Base-by-base conservation (phyloP, 305 asterid genomes). In the Fraxinus sp. region DNA sequence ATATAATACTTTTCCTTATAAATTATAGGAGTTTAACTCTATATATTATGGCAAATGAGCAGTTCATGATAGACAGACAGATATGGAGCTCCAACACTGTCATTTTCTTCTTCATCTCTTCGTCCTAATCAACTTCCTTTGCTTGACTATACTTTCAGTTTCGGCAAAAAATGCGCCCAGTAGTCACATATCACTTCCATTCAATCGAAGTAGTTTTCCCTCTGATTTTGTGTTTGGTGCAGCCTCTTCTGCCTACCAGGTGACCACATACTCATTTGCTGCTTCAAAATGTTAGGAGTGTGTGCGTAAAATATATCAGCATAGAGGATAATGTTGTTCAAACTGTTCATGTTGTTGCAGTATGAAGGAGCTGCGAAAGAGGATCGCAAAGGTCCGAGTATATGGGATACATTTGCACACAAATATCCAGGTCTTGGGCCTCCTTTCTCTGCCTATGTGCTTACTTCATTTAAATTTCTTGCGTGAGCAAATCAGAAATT, bases 211-310 rank as follows among this genome's bases (percentile, higher is more conserved):
- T 26, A 57, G 71, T 14, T 90, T 90, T 64, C 91, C 95, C 0
- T 80, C 83, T 14, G 95, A 49, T 74, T 89, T 91, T 75, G n/a
- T 88, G n/a, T 88, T 91, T 36, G 95, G 95, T 82, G 89, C 90
- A 66, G 86, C 91, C 57, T 88, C 92, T 4, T 82, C 95, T 28
- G 87, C 95, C 26, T 91, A 91, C 66, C 95, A 91, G 88, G 95
- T 83, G 80, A 11, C 14, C 7, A 20, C n/a, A 2, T 28, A 37
- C 10, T 13, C 11, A 0, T 71, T 7, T 28, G 7, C 8, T 28
- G 24, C 46, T 33, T 16, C 44, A 9, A 33, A 26, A 33, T 32
- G 26, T 30, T n/a, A 30, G 4, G 5, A 7, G 16, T 72, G 1
- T 7, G 46, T 72, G 59, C 4, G 7, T 1, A 9, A 22, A 7